Conservation (phyloP, 2,329 filamentous ascomycete species). For the Colletotrichum sp. region DNA sequence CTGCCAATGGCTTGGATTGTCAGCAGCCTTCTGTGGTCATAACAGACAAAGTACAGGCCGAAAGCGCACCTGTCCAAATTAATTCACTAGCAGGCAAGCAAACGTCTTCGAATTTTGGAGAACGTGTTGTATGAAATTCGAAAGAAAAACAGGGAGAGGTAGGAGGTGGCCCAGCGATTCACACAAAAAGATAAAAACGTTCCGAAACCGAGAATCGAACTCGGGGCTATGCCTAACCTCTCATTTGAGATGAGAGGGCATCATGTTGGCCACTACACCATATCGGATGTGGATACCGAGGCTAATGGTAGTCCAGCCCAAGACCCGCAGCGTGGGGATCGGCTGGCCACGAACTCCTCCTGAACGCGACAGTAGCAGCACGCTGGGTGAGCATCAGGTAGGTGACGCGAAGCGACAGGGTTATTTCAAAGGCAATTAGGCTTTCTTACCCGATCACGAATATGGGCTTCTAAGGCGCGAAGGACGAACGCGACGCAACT, state of each 20-base stretch:
- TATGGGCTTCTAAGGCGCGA: background rate
- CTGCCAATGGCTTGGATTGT: background rate
- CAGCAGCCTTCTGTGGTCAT: background rate
- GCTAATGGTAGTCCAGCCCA: fast-evolving
- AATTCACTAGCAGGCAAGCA: background rate
- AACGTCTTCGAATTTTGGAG: background rate
- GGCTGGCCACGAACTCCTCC: background rate
- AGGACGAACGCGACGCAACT: background rate
- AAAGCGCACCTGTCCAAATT: background rate
- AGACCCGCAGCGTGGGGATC: background rate
- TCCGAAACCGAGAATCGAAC: slow-evolving; percentile 16
- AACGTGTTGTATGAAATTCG: background rate
- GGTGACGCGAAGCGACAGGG: background rate
- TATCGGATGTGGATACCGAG: background rate
- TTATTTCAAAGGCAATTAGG: background rate
- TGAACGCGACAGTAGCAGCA: background rate
- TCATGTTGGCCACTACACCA: slow-evolving; percentile 16
- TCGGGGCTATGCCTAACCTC: slow-evolving; percentile 11
- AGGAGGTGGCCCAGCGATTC: too few relatives aligned
- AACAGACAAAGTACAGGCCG: background rate
- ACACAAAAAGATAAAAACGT: background rate
- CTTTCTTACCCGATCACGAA: background rate
- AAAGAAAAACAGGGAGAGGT: background rate
- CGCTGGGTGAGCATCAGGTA: background rate
- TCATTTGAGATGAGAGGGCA: background rate